These are phyloP conservation scores for Colletotrichum siamense DNA, from an alignment of 2,329 filamentous ascomycete species.

Conservation along the genomic window DNA sequence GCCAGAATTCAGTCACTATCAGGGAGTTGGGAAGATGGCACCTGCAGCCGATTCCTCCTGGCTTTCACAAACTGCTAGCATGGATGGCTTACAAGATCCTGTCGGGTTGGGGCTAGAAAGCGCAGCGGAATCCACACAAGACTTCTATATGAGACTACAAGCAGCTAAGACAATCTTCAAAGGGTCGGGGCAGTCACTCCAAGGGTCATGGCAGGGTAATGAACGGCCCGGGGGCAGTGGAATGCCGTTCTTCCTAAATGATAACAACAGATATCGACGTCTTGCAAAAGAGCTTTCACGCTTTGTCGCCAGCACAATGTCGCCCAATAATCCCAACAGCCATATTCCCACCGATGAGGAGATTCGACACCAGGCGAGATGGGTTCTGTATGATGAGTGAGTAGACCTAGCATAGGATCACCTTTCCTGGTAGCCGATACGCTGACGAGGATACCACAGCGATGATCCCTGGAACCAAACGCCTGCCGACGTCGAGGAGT, in stretches of 20 bases:
- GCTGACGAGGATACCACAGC: background rate
- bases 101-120: background rate
- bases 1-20: background rate
- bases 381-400: slow-evolving; percentile 35
- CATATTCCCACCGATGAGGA: slow-evolving; percentile 39
- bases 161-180: background rate
- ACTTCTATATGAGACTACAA: background rate
- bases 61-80: background rate
- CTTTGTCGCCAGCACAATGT: slow-evolving; percentile 33
- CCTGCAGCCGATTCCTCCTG: background rate
- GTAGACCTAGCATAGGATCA: background rate
- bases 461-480: slow-evolving; percentile 23
- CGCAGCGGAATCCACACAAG: background rate
- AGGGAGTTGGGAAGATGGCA: background rate
- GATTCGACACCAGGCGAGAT: slow-evolving; percentile 36
- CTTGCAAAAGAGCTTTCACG: slow-evolving; percentile 26
- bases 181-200: background rate
- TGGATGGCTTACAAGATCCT: background rate
- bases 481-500: slow-evolving; percentile 12
- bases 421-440: background rate
- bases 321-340: slow-evolving; percentile 31
- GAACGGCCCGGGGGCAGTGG: background rate
- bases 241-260: slow-evolving; percentile 25
- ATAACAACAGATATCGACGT: slow-evolving; percentile 29
- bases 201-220: background rate